Conservation (phyloP, 2,329 filamentous ascomycete genomes). For the Cladosporium sp. region DNA sequence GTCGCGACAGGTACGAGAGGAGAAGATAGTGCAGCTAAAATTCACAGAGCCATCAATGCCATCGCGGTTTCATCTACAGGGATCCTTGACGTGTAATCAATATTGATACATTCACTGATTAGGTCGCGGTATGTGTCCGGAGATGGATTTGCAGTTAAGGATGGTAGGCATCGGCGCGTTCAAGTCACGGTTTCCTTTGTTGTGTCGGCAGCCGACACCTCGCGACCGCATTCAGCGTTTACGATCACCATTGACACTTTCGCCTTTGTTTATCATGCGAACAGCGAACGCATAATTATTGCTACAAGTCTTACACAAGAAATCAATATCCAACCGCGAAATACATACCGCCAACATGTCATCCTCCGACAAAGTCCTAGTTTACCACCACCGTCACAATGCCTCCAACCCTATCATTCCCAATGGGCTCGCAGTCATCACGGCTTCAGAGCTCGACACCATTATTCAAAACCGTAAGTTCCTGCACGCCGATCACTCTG, state of each 20-base stretch:
- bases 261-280: not conserved
- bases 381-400: conserved; percentile 30
- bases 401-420: conserved; percentile 23
- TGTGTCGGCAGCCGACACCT: not conserved
- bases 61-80: not conserved
- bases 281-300: not conserved
- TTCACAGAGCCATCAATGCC: not conserved
- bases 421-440: conserved; percentile 25
- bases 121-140: not conserved
- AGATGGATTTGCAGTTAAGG: not conserved
- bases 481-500: not conserved
- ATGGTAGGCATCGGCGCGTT: not conserved
- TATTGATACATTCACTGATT: not conserved
- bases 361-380: conserved; percentile 25
- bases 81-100: not conserved
- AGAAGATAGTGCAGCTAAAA: conserved; percentile 16
- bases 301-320: not conserved
- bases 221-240: not conserved
- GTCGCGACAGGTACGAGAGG: conserved; percentile 21
- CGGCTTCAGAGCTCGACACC: conserved; percentile 21
- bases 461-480: conserved; percentile 25
- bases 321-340: not conserved
- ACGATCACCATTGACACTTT: not conserved
- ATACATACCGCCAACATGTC: conserved; percentile 11
- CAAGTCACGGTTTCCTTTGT: conserved; percentile 3